phyloP scores from a whole-genome alignment of 305 asterid genomes.

The Ajuga reptans region DNA sequence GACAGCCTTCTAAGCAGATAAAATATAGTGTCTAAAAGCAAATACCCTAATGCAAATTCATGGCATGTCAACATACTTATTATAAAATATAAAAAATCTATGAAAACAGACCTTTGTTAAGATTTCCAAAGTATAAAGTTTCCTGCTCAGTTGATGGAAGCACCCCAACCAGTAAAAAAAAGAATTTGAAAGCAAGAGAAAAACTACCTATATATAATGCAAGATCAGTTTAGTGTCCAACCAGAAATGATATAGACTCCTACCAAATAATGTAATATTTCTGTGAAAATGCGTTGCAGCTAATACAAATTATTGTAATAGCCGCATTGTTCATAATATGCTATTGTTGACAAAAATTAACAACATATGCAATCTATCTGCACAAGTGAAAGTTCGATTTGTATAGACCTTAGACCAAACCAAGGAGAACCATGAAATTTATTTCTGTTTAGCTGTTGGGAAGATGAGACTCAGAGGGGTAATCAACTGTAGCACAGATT shows the following conservation, averaged over 20 bases:
- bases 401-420: background rate
- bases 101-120: slow-evolving; percentile 65
- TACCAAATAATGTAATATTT: too few species aligned
- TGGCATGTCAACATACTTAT: background rate
- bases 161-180: slow-evolving; percentile 57
- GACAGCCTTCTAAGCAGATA: background rate
- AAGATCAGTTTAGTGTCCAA: background rate
- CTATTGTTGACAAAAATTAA: background rate
- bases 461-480: background rate
- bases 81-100: background rate
- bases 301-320: too few species aligned
- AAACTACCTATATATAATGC: background rate
- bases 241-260: too few species aligned
- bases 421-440: background rate
- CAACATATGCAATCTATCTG: background rate
- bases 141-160: slow-evolving; percentile 73
- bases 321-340: background rate
- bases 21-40: slow-evolving; percentile 2
- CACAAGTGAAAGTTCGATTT: background rate
- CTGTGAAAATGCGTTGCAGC: too few species aligned
- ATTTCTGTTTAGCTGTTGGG: background rate
- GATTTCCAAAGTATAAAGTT: slow-evolving; percentile 70
- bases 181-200: background rate
- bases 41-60: background rate
- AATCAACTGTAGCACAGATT: background rate